phyloP scores from a whole-genome alignment of 2,329 filamentous ascomycete genomes.

The Dactylellina leptospora region DNA sequence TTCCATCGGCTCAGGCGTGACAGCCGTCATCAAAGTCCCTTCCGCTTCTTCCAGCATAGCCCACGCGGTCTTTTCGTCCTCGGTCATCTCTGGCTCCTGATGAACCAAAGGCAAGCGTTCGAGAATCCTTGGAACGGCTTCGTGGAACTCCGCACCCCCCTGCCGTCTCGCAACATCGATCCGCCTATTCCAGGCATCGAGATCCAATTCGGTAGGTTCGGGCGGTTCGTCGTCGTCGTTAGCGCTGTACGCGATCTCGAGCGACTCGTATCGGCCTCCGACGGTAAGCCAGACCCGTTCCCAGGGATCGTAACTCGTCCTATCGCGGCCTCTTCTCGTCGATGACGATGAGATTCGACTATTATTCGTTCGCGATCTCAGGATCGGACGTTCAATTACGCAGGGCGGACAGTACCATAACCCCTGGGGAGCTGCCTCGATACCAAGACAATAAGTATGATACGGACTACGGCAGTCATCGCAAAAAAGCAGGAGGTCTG shows the following conservation, averaged over 20 bases:
- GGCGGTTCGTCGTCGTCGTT: slow-evolving; percentile 39
- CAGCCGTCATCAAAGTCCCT: slow-evolving; percentile 28
- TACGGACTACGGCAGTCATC: slow-evolving; percentile 89
- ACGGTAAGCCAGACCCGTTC: slow-evolving; percentile 61
- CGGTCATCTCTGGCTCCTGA: slow-evolving; percentile 52
- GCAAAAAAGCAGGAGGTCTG: slow-evolving; percentile 86
- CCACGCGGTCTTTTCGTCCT: slow-evolving; percentile 56
- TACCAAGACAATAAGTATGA: slow-evolving; percentile 89
- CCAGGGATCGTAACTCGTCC: slow-evolving; percentile 47
- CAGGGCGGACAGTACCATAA: slow-evolving; percentile 94
- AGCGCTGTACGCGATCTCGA: slow-evolving; percentile 44
- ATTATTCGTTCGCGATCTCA: slow-evolving; percentile 44
- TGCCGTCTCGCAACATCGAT: slow-evolving; percentile 52
- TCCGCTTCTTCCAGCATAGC: slow-evolving; percentile 57
- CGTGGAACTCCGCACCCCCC: slow-evolving; percentile 42
- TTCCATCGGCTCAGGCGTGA: slow-evolving; percentile 15
- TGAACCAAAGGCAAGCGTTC: slow-evolving; percentile 54
- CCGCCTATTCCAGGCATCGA: slow-evolving; percentile 46
- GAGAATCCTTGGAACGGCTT: slow-evolving; percentile 47
- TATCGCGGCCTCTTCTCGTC: slow-evolving; percentile 43
- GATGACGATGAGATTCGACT: slow-evolving; percentile 13
- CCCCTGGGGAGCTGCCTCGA: slow-evolving; percentile 75
- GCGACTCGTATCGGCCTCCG: slow-evolving; percentile 59
- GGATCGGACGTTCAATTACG: slow-evolving; percentile 61
- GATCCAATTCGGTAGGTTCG: slow-evolving; percentile 31